phyloP scores from a whole-genome alignment of 83 land plant genomes.

The Thuja plicata region DNA sequence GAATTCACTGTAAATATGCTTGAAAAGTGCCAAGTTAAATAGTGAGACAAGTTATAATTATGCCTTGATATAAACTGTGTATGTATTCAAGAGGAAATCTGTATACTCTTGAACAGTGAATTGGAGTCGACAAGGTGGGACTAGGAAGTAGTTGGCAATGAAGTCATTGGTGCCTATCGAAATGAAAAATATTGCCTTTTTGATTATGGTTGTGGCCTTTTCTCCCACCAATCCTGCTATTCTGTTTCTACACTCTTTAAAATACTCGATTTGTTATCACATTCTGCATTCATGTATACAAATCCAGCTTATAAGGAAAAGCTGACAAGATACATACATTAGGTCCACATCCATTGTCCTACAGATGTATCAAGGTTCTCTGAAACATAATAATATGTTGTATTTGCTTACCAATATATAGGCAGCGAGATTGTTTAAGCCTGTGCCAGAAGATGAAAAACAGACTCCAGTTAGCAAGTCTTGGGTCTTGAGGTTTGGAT shows the following conservation, averaged over 20 bases:
- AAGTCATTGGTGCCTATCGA: slow-evolving; percentile 42
- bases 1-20: not conserved
- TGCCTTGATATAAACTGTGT: slow-evolving; percentile 27
- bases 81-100: slow-evolving; percentile 18
- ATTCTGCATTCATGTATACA: slow-evolving; percentile 15
- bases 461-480: slow-evolving; percentile 1
- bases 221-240: slow-evolving; percentile 27
- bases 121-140: slow-evolving; percentile 4
- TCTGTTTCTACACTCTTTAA: slow-evolving; percentile 26
- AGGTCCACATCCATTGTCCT: too few relatives aligned
- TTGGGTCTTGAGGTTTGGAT: not conserved
- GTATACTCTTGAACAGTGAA: slow-evolving; percentile 33
- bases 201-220: slow-evolving; percentile 14
- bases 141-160: slow-evolving; percentile 23
- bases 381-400: not conserved
- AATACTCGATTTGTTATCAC: slow-evolving; percentile 37
- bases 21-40: not conserved
- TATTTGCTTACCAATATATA: not conserved
- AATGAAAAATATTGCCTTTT: slow-evolving; percentile 13
- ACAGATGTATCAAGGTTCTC: too few relatives aligned
- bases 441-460: not conserved
- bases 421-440: not conserved
- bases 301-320: not conserved
- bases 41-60: not conserved
- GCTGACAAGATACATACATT: not conserved